Evolutionary conservation across 2,329 filamentous ascomycete genomes (phyloP).

Genomic region (Paraconiothyrium brasiliense): DNA sequence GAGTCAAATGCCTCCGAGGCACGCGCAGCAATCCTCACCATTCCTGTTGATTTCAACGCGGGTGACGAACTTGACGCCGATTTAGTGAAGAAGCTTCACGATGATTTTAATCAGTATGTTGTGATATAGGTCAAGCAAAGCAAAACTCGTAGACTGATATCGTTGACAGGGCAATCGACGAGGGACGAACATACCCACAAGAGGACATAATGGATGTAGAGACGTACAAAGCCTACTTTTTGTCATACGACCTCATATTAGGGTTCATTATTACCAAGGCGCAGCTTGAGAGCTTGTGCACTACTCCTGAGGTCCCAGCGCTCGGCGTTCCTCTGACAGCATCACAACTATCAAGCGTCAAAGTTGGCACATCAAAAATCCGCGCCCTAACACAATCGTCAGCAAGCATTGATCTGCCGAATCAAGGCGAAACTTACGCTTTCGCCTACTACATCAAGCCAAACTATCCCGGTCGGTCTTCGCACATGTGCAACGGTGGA

Average conservation of each 20-base stretch:
- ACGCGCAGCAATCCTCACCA: slow-evolving; percentile 16
- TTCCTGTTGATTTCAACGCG: slow-evolving; percentile 17
- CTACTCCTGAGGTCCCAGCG: slow-evolving; percentile 4
- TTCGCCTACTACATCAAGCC: slow-evolving; percentile 81
- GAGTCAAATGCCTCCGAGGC: slow-evolving; percentile 12
- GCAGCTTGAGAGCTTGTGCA: slow-evolving; percentile 9
- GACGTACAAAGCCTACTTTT: slow-evolving; percentile 16
- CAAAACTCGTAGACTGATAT: background rate
- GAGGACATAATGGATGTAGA: slow-evolving; percentile 13
- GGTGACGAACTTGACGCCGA: slow-evolving; percentile 14
- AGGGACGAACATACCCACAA: slow-evolving; percentile 20
- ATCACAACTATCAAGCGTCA: slow-evolving; percentile 11
- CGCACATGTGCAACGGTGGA: slow-evolving; percentile 76
- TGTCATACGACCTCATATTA: slow-evolving; percentile 17
- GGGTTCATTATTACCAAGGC: slow-evolving; percentile 15
- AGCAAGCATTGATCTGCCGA: slow-evolving; percentile 1
- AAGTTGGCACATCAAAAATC: slow-evolving; percentile 12
- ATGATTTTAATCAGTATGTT: slow-evolving; percentile 20
- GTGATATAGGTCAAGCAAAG: background rate
- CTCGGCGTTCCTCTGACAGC: slow-evolving; percentile 9
- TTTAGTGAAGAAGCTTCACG: slow-evolving; percentile 10
- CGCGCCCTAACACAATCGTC: background rate
- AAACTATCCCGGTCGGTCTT: slow-evolving; percentile 86
- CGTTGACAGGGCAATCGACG: slow-evolving; percentile 11
- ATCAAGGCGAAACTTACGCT: slow-evolving; percentile 12